A percentile compares a stretch with the other conserved stretches of the same genome.
Conservation (phyloP, 768 basidiomycete species). For the Paxillus involutus region DNA sequence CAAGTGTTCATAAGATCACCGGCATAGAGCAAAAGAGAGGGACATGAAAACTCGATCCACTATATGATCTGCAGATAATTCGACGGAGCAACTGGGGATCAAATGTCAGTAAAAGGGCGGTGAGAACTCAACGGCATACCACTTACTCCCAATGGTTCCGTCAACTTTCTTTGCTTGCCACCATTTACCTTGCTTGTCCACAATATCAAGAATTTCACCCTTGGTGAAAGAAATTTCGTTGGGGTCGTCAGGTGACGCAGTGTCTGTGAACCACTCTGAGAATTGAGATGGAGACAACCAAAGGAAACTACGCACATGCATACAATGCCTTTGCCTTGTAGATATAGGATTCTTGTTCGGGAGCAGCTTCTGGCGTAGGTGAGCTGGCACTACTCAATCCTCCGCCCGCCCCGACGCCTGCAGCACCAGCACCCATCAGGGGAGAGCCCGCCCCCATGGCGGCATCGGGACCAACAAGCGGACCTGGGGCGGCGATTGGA, state of each 20-base stretch:
- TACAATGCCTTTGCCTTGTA: conserved; percentile 91
- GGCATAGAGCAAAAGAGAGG: conserved; percentile 5
- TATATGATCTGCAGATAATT: conserved; percentile 83
- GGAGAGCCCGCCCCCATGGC: conserved; percentile 58
- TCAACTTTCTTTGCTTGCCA: conserved; percentile 86
- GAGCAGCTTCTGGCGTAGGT: conserved; percentile 26
- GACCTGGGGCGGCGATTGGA: conserved; percentile 30
- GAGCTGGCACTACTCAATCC: conserved; percentile 18
- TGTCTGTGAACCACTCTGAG: conserved; percentile 55
- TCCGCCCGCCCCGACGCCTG: conserved; percentile 59
- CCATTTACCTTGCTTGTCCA: conserved; percentile 93
- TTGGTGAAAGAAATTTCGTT: conserved; percentile 94
- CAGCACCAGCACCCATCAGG: conserved; percentile 61
- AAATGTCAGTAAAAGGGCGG: conserved; percentile 9
- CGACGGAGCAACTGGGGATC: conserved; percentile 69
- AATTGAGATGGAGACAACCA: conserved; percentile 9
- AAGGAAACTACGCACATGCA: conserved; percentile 60
- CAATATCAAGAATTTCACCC: conserved; percentile 88
- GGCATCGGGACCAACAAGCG: conserved; percentile 44
- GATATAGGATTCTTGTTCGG: conserved; percentile 45
- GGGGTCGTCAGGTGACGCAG: conserved; percentile 91
- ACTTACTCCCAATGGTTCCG: conserved; percentile 76
- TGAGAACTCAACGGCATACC: not conserved
- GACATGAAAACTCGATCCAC: conserved; percentile 24
- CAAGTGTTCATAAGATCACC: conserved; percentile 23